Evolutionary conservation across 2,329 filamentous ascomycete species (phyloP).

Genomic region (Parasarocladium wereldwijsianum): DNA sequence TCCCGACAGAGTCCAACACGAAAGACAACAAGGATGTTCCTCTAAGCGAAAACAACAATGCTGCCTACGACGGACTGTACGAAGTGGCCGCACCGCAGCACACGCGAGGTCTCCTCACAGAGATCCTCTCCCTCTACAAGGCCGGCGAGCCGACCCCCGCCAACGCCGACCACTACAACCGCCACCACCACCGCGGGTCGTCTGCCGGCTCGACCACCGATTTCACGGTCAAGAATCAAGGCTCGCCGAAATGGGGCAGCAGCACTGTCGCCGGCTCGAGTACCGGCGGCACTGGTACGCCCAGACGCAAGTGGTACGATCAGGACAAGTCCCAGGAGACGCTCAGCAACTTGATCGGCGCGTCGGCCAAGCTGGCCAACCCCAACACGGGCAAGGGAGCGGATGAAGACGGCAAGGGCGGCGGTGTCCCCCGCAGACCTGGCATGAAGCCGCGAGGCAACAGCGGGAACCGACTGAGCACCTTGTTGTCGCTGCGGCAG

Average conservation of each 20-base stretch:
- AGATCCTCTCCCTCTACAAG: constrained; percentile 31
- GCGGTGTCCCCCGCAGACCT: constrained; percentile 9
- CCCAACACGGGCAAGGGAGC: constrained; percentile 9
- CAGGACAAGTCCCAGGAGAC: constrained; percentile 31
- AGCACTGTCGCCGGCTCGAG: too few species aligned
- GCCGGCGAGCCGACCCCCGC: constrained; percentile 13
- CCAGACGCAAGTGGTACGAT: constrained; percentile 34
- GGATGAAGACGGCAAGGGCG: constrained; percentile 6
- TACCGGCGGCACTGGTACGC: constrained; percentile 21
- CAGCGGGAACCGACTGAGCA: constrained; percentile 22
- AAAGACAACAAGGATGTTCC: background rate
- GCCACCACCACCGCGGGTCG: constrained; percentile 12
- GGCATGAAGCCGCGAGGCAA: constrained; percentile 19
- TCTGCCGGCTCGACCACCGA: constrained; percentile 12
- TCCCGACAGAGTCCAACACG: background rate
- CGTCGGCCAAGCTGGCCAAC: constrained; percentile 27
- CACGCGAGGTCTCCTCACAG: constrained; percentile 29
- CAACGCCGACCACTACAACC: constrained; percentile 9
- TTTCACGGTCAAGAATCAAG: constrained; percentile 12
- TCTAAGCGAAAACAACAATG: constrained; percentile 21
- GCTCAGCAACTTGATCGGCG: constrained; percentile 29
- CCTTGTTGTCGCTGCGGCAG: constrained; percentile 16
- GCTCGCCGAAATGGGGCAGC: too few species aligned
- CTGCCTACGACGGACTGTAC: constrained; percentile 25
- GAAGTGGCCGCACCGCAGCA: constrained; percentile 23